A percentile compares a stretch with the other conserved stretches of the same genome.
Evolutionary conservation across 75 land plant species (phyloP).

Genomic region (Larix kaempferi): DNA sequence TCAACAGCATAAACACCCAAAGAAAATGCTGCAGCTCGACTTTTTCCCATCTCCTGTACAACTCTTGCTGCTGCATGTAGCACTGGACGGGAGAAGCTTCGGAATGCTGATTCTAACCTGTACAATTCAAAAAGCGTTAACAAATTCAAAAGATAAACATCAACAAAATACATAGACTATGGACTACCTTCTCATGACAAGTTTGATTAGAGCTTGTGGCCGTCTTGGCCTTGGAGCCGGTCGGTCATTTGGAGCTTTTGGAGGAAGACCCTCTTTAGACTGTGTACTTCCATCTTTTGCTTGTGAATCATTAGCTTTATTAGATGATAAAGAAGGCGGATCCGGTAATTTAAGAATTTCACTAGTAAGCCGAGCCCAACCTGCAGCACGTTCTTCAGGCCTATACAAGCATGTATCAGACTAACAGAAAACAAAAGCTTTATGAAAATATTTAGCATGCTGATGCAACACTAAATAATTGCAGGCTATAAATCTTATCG

Average conservation of each 20-base stretch:
- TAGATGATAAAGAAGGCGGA: conserved; percentile 61
- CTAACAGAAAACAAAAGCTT: background rate
- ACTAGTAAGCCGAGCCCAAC: conserved; percentile 78
- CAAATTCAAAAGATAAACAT: background rate
- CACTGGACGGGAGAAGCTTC: conserved; percentile 88
- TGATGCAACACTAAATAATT: background rate
- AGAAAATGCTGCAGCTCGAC: conserved; percentile 94
- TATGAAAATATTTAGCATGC: background rate
- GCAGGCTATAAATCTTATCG: background rate
- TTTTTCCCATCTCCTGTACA: conserved; percentile 97
- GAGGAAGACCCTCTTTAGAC: conserved; percentile 51
- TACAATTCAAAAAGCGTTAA: background rate
- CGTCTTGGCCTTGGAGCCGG: conserved; percentile 66
- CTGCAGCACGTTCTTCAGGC: conserved; percentile 94
- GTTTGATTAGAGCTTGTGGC: conserved; percentile 92
- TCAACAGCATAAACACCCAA: conserved; percentile 75
- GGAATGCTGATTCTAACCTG: conserved; percentile 93
- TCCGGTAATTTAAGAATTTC: conserved; percentile 96
- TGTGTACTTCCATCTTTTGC: conserved; percentile 39
- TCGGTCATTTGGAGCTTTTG: conserved; percentile 66
- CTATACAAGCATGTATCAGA: conserved; percentile 27
- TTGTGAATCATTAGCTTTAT: conserved; percentile 30
- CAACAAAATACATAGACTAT: background rate
- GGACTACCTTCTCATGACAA: conserved; percentile 95
- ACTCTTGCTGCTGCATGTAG: conserved; percentile 98